These are phyloP conservation scores for Colletotrichum phormii DNA, from an alignment of 2,329 filamentous ascomycete genomes.

Conservation along the genomic window DNA sequence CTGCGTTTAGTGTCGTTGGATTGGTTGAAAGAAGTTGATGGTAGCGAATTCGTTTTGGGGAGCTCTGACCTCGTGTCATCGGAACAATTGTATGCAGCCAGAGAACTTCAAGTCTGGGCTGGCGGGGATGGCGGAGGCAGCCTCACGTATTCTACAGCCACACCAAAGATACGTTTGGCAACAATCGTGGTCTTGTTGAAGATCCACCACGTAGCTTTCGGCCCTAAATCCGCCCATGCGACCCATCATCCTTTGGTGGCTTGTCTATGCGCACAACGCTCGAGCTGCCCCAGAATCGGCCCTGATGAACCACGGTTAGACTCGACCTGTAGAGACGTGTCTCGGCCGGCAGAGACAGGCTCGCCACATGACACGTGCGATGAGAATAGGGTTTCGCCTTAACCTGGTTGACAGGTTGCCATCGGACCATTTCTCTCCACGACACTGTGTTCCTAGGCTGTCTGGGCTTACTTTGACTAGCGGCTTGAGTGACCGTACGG, in stretches of 20 bases:
- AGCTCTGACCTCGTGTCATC: conserved; percentile 20
- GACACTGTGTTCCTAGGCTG: conserved; percentile 9
- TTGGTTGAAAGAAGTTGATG: conserved; percentile 26
- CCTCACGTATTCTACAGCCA: conserved; percentile 15
- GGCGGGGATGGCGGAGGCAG: conserved; percentile 27
- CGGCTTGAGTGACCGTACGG: background rate
- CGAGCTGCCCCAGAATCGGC: conserved; percentile 4
- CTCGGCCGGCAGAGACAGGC: conserved; percentile 29
- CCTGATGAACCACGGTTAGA: background rate
- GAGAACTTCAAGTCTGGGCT: conserved; percentile 32
- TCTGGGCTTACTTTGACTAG: background rate
- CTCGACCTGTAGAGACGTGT: conserved; percentile 24
- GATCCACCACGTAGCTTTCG: conserved; percentile 30
- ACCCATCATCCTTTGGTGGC: conserved; percentile 13
- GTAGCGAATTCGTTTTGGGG: conserved; percentile 3
- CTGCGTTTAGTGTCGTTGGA: conserved; percentile 34
- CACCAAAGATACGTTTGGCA: conserved; percentile 21
- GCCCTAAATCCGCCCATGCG: conserved; percentile 27
- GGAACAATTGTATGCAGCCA: conserved; percentile 28
- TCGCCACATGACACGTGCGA: conserved; percentile 35
- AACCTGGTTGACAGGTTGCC: conserved; percentile 22
- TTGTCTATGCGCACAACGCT: conserved; percentile 27
- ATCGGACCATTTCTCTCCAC: conserved; percentile 30
- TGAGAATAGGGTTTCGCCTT: conserved; percentile 25
- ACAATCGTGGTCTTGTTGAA: conserved; percentile 23